These are phyloP conservation scores for Penicillium cosmopolitanum DNA, from an alignment of 495 filamentous ascomycete species.

Conservation along the genomic window DNA sequence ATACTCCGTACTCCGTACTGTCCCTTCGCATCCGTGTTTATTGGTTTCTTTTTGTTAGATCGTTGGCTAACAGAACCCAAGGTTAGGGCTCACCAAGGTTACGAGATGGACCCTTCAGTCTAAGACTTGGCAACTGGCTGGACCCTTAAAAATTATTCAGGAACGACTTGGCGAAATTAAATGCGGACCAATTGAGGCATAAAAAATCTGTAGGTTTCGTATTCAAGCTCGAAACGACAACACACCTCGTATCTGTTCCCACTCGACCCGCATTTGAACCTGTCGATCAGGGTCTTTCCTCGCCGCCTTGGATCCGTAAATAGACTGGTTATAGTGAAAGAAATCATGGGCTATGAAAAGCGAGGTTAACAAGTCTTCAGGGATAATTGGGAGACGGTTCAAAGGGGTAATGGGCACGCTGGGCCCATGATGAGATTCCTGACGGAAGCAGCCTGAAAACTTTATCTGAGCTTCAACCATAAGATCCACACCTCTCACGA, in stretches of 20 bases:
- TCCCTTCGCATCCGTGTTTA: too few species aligned
- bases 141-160: background rate
- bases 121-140: background rate
- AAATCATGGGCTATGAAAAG: background rate
- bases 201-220: conserved; percentile 11
- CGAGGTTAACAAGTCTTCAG: background rate
- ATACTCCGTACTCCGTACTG: too few species aligned
- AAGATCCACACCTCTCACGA: conserved; percentile 2
- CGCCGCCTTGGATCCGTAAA: too few species aligned
- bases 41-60: too few species aligned
- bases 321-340: background rate
- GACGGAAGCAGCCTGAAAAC: background rate
- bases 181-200: background rate
- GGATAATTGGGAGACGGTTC: background rate
- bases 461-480: conserved; percentile 11
- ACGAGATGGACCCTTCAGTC: background rate
- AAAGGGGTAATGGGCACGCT: background rate
- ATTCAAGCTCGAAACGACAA: conserved; percentile 4
- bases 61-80: background rate
- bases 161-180: background rate
- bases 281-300: conserved; percentile 10
- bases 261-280: conserved; percentile 10
- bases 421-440: background rate
- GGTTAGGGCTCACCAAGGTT: background rate
- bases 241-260: conserved; percentile 13